Evolutionary conservation across 2,329 filamentous ascomycete species (phyloP).

Genomic region (Xylariaceae sp.): DNA sequence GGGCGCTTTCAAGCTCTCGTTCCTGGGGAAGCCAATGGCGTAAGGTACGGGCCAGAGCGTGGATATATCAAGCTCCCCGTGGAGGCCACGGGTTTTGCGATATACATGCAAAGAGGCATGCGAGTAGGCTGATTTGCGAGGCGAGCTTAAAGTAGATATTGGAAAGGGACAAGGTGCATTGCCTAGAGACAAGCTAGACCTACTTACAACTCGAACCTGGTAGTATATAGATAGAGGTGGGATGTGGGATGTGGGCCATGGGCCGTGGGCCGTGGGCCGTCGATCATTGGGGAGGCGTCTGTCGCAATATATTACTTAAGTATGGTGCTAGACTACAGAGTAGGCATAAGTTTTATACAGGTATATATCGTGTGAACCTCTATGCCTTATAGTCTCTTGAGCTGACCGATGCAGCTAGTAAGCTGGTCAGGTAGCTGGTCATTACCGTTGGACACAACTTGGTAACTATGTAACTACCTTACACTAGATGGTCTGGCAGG

Average conservation of each 20-base stretch:
- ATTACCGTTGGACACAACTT: conserved; percentile 1
- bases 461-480: too few relatives aligned
- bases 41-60: conserved; percentile 5
- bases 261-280: conserved; percentile 20
- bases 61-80: conserved; percentile 2
- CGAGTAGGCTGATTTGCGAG: conserved; percentile 19
- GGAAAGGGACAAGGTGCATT: conserved; percentile 1
- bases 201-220: conserved; percentile 6
- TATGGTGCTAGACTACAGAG: conserved; percentile 22
- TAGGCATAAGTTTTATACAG: conserved; percentile 16
- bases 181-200: conserved; percentile 8
- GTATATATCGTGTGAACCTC: conserved; percentile 23
- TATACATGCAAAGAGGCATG: background rate
- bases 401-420: conserved; percentile 17
- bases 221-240: conserved; percentile 17
- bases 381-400: conserved; percentile 17
- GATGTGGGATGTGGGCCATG: conserved; percentile 19
- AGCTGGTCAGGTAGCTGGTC: background rate
- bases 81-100: conserved; percentile 4
- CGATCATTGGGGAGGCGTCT: conserved; percentile 34
- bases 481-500: too few relatives aligned
- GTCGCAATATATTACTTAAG: conserved; percentile 22
- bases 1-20: background rate
- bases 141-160: conserved; percentile 22
- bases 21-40: conserved; percentile 2